phyloP scores from a whole-genome alignment of 306 rosid genomes.

The Cucurbita moschata region DNA sequence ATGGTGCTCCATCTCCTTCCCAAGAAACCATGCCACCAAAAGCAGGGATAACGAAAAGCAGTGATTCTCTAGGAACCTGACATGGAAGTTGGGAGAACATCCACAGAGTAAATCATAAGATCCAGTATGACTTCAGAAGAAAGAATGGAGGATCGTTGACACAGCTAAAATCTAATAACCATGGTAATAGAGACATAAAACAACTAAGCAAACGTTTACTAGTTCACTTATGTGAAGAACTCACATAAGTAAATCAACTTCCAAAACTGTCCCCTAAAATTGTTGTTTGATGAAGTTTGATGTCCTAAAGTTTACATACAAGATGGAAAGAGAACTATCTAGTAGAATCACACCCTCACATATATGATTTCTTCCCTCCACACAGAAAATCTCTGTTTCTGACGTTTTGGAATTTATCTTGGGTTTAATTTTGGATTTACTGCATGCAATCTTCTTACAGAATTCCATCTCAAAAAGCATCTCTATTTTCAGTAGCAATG shows the following conservation, averaged over 20 bases:
- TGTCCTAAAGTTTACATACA: too few species aligned
- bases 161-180: not conserved
- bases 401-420: not conserved
- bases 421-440: not conserved
- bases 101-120: not conserved
- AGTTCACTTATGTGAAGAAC: not conserved
- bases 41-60: constrained; percentile 75
- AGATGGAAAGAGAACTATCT: not conserved
- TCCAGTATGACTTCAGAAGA: not conserved
- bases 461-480: not conserved
- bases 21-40: constrained; percentile 88
- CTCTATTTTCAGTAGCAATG: not conserved
- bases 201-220: not conserved
- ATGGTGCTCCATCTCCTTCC: constrained; percentile 89
- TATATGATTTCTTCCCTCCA: not conserved
- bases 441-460: not conserved
- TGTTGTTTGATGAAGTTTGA: too few species aligned
- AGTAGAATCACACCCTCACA: not conserved
- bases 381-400: not conserved
- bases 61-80: constrained; percentile 81
- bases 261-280: too few species aligned
- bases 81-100: not conserved
- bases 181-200: not conserved
- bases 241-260: too few species aligned
- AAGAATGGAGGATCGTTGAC: not conserved